These are phyloP conservation scores for Ogataea neopini DNA, from an alignment of 805 yeast species.

Conservation along the genomic window DNA sequence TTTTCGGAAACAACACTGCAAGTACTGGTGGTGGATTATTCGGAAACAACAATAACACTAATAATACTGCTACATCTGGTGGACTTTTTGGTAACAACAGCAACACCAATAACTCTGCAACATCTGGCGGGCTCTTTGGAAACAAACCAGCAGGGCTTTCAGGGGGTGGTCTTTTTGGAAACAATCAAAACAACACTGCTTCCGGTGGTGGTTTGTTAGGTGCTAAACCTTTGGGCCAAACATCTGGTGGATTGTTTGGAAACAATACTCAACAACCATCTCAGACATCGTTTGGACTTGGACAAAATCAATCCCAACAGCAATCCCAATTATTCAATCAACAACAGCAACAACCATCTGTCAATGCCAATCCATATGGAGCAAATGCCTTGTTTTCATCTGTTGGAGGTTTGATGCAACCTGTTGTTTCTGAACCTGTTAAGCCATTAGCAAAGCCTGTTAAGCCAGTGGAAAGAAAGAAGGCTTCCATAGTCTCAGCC, in stretches of 20 bases:
- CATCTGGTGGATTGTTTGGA: conserved; percentile 49
- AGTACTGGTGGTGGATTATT: conserved; percentile 31
- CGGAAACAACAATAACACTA: too few species aligned
- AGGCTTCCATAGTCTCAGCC: conserved; percentile 58
- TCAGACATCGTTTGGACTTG: conserved; percentile 11
- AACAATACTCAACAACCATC: conserved; percentile 19
- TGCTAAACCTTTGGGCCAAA: conserved; percentile 11
- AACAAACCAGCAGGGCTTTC: conserved; percentile 26
- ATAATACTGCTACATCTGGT: conserved; percentile 17
- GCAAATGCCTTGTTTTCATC: conserved; percentile 63
- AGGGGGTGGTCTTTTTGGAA: conserved; percentile 40
- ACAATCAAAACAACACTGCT: conserved; percentile 7
- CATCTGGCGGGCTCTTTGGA: conserved; percentile 46
- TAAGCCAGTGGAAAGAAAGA: conserved; percentile 50
- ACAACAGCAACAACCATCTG: conserved; percentile 28
- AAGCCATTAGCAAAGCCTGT: conserved; percentile 55
- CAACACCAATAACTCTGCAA: conserved; percentile 21
- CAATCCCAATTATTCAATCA: conserved; percentile 27
- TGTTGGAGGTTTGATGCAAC: conserved; percentile 36
- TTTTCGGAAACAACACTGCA: conserved; percentile 8
- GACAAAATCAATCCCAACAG: conserved; percentile 9
- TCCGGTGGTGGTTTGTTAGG: conserved; percentile 16
- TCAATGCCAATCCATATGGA: conserved; percentile 73
- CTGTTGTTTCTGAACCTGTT: conserved; percentile 44
- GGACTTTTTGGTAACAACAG: conserved; percentile 15